Evolutionary conservation across 139 green algal species (phyloP).

Genomic region (Chara braunii): DNA sequence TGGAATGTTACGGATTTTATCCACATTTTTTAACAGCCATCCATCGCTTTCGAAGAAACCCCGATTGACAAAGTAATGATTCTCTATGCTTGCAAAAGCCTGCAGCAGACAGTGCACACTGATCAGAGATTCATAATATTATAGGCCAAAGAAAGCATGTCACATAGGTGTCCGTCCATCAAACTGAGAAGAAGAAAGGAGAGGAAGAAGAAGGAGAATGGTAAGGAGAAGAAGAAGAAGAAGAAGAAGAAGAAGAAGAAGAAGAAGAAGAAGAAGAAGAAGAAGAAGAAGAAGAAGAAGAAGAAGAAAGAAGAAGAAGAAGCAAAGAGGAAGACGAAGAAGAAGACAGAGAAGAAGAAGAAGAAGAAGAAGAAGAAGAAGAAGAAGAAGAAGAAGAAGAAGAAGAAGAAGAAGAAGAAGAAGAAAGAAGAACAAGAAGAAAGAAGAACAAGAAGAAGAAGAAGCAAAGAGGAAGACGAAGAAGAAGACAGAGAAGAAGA

Average conservation of each 20-base stretch:
- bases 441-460: background rate
- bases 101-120: background rate
- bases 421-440: background rate
- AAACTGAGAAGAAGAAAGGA: too few relatives aligned
- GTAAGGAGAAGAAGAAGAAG: constrained; percentile 3
- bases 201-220: background rate
- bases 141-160: too few relatives aligned
- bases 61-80: constrained; percentile 31
- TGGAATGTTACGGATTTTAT: constrained; percentile 19
- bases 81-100: constrained; percentile 34
- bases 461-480: background rate
- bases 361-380: constrained; percentile 7
- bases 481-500: background rate
- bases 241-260: background rate
- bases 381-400: background rate
- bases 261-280: background rate
- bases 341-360: background rate
- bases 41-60: constrained; percentile 18
- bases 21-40: constrained; percentile 25
- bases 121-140: too few relatives aligned
- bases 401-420: background rate
- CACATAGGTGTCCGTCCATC: too few relatives aligned
- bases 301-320: background rate
- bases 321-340: constrained; percentile 8
- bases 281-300: background rate